phyloP scores from a whole-genome alignment of 192 early-diverging fungal species.

The Podochytrium sp. region DNA sequence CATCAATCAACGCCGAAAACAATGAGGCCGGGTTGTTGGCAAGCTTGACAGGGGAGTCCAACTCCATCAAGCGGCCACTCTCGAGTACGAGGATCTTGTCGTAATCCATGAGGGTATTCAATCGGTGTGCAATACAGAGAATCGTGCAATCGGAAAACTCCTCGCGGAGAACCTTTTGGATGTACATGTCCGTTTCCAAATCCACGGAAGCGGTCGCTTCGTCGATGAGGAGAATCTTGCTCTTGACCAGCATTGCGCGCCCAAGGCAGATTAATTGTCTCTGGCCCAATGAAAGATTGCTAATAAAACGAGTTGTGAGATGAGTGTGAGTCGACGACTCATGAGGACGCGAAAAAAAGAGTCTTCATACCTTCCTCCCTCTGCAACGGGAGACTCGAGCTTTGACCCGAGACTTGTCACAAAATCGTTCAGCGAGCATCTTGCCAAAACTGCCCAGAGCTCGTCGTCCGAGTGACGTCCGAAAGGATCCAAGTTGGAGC shows the following conservation, averaged over 20 bases:
- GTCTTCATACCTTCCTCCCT: no score
- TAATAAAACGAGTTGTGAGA: no score
- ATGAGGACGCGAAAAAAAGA: no score
- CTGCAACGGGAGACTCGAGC: background rate
- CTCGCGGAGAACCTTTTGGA: constrained; percentile 75
- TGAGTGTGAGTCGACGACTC: no score
- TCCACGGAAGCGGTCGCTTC: constrained; percentile 62
- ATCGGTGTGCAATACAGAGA: constrained; percentile 81
- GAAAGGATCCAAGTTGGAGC: constrained; percentile 78
- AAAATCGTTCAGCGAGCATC: constrained; percentile 52
- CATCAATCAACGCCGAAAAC: constrained; percentile 62
- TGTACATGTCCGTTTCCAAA: constrained; percentile 51
- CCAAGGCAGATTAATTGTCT: constrained; percentile 60
- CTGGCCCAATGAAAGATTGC: constrained; percentile 66
- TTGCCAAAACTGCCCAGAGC: constrained; percentile 73
- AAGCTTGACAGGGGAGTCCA: constrained; percentile 58
- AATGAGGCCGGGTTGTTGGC: constrained; percentile 18
- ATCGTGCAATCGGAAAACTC: constrained; percentile 68
- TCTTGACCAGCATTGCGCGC: constrained; percentile 38
- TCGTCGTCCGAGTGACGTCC: constrained; percentile 62
- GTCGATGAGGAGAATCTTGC: constrained; percentile 39
- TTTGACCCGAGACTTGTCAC: constrained; percentile 31
- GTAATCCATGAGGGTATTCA: constrained; percentile 65
- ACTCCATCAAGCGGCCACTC: constrained; percentile 67
- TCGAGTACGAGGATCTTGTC: constrained; percentile 76